Evolutionary conservation across 2,329 filamentous ascomycete genomes (phyloP), one percentile per base, ranked within the genome.

Genomic region (Kalaharituber pfeilii): DNA sequence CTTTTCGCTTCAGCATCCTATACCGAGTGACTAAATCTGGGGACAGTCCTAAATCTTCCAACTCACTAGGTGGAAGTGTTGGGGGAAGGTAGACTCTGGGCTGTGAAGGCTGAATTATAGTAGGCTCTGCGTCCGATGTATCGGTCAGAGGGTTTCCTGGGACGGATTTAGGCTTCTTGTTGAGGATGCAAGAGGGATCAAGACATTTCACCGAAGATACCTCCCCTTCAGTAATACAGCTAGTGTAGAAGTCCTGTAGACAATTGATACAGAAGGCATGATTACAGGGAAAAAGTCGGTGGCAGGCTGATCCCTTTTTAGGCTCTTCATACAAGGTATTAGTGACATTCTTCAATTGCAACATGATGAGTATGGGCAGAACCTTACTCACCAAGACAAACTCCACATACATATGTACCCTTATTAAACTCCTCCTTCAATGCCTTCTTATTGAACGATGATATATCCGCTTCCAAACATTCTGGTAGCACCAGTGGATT

Each of bases 201-300:
- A 93, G 73, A 64, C 91, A 98, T 59, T 81, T 82, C 27, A 98
- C 81, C 6, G 78, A 77, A 50, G 79, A 74, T 18, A 98, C 72
- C 63, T 93, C 82, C 1, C 91, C 91, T 65, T 93, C 85, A 0
- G 73, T 79, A 63, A 98, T 95, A 60, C 86, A 87, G 59, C 80
- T 81, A 62, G 82, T 86, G 73, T 94, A 96, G 62, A 89, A 95
- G 62, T 89, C 86, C 59, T 85, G 82, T 2, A 98, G 72, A 65
- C 91, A 98, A n/a, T 78, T 69, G 18, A 82, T 71, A 67, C 91
- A 98, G 65, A 96, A 98, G 33, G 96, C 86, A 66, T 98, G 89
- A 0, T 79, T 80, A 67, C 91, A 98, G 56, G 82, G 79, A 47
- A 83, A 69, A 74, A 96, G 81, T 42, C 79, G 78, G 69, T 96